Conservation (phyloP, 148 eudicot genomes). For the Silene latifolia region DNA sequence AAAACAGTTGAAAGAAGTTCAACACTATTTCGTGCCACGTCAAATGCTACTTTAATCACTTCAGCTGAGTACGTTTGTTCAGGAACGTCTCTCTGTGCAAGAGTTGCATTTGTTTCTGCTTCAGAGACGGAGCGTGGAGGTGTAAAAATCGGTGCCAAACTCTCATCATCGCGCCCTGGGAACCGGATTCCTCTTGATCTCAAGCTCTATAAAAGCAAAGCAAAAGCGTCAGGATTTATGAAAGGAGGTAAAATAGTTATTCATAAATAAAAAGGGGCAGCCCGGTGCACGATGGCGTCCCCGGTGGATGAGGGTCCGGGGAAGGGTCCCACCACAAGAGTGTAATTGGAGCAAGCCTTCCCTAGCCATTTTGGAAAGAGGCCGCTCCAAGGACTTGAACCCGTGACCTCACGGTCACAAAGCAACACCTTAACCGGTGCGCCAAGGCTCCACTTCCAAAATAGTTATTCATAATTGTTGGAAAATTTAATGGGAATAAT, state of each 20-base stretch:
- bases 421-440: no score
- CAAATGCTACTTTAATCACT: slow-evolving; percentile 92
- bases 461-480: neutral
- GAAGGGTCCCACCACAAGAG: no score
- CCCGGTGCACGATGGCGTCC: no score
- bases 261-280: no score
- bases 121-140: slow-evolving; percentile 74
- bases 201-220: slow-evolving; percentile 57
- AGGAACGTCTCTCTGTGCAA: slow-evolving; percentile 59
- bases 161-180: slow-evolving; percentile 95
- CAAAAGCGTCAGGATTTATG: slow-evolving; percentile 11
- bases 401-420: no score
- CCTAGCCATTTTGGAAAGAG: no score
- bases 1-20: slow-evolving; percentile 91
- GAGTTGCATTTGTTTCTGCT: slow-evolving; percentile 50
- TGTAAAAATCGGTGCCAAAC: slow-evolving; percentile 86
- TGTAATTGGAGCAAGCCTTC: no score
- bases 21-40: slow-evolving; percentile 88
- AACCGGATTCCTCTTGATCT: slow-evolving; percentile 88
- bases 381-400: no score
- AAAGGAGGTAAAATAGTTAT: neutral
- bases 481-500: neutral
- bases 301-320: no score
- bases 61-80: slow-evolving; percentile 61
- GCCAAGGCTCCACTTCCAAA: no score